Conservation (phyloP, 176 grass and related monocot genomes). For the Poa annua region DNA sequence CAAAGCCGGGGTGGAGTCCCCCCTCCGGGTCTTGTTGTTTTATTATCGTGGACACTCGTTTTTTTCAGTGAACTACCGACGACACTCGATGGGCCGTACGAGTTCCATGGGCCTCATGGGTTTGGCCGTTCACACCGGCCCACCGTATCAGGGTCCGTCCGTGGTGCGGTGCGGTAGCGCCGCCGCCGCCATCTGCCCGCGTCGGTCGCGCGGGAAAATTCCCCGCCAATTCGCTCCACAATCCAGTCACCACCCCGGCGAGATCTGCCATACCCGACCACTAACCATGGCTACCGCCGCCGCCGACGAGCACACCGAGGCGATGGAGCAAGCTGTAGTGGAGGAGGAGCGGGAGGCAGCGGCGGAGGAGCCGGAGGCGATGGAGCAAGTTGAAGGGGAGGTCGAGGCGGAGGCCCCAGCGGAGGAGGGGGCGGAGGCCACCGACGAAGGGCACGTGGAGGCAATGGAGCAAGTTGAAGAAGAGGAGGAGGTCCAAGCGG, state of each 20-base stretch:
- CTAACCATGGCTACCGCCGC: conserved; percentile 36
- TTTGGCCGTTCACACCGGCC: too few species aligned
- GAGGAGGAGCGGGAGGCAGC: not conserved
- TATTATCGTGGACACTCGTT: too few species aligned
- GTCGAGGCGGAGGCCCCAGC: not conserved
- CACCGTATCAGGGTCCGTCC: too few species aligned
- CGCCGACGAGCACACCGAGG: not conserved
- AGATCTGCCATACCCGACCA: conserved; percentile 1
- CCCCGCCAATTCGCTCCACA: conserved; percentile 30
- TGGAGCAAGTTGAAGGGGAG: not conserved
- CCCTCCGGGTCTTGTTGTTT: too few species aligned
- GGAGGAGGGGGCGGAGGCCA: not conserved
- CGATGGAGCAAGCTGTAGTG: not conserved
- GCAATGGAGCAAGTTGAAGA: not conserved
- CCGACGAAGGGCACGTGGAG: not conserved
- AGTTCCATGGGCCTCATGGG: too few species aligned
- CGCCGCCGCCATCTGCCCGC: not conserved
- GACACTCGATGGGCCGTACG: too few species aligned
- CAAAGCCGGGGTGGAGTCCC: too few species aligned
- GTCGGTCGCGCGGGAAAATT: conserved; percentile 41
- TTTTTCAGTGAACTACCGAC: too few species aligned
- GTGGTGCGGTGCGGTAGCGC: too few species aligned
- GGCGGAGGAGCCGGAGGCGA: not conserved
- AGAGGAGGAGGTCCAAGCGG: not conserved
- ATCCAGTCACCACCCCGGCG: not conserved